Percentiles rank a stretch among this genome's conserved stretches.
Conservation (phyloP, 2,329 filamentous ascomycete genomes). For the Neurospora sp. region DNA sequence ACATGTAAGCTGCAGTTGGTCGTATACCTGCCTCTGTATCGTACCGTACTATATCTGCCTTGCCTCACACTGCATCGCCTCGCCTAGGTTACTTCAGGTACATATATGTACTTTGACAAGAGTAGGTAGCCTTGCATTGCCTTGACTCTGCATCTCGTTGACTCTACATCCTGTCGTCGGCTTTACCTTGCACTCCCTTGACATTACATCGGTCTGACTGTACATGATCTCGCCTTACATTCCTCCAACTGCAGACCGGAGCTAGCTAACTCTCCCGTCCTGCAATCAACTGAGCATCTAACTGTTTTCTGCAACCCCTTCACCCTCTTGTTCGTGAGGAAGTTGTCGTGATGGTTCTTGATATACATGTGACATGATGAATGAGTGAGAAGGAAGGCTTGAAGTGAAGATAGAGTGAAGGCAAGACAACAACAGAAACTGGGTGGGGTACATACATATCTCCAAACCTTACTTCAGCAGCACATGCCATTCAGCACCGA, state of each 20-base stretch:
- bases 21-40: background rate
- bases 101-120: background rate
- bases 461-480: too few relatives aligned
- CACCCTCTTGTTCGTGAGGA: background rate
- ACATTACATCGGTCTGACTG: background rate
- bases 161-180: background rate
- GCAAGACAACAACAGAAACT: too few relatives aligned
- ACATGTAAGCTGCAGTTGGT: background rate
- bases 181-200: background rate
- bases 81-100: background rate
- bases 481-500: too few relatives aligned
- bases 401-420: too few relatives aligned
- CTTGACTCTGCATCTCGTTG: background rate
- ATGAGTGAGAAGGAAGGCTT: too few relatives aligned
- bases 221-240: background rate
- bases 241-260: background rate
- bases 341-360: background rate
- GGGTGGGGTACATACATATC: too few relatives aligned
- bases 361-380: too few relatives aligned
- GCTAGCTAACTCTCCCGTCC: background rate
- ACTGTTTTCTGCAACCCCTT: background rate
- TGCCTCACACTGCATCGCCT: background rate
- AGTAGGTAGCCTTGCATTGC: background rate
- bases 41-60: background rate
- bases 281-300: background rate